A percentile compares a stretch with the other conserved stretches of the same genome.
These are phyloP conservation scores for Trichosporon sp. DNA, from an alignment of 1,284 basidiomycete species.

Conservation along the genomic window DNA sequence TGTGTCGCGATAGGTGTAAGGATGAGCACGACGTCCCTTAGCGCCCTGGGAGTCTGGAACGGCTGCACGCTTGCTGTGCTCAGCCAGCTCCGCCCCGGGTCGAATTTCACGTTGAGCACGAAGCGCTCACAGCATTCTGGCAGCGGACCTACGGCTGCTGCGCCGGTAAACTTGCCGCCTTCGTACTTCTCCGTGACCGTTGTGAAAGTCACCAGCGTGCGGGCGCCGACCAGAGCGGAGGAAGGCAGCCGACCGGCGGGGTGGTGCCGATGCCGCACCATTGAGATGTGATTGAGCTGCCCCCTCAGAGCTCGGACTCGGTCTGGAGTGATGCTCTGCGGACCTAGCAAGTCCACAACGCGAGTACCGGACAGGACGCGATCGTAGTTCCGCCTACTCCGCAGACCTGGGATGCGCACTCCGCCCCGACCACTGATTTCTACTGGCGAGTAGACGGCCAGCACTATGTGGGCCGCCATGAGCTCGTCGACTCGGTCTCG, in stretches of 20 bases:
- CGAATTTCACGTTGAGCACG: slow-evolving; percentile 14
- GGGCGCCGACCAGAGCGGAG: slow-evolving; percentile 1
- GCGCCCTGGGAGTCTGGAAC: not conserved
- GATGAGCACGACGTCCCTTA: slow-evolving; percentile 3
- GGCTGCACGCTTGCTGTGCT: slow-evolving; percentile 7
- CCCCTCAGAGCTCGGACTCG: not conserved
- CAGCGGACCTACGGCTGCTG: slow-evolving; percentile 12
- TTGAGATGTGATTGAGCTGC: not conserved
- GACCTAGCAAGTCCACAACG: slow-evolving; percentile 12
- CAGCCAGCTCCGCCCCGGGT: slow-evolving; percentile 16
- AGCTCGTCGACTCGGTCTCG: slow-evolving; percentile 12
- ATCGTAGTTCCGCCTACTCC: not conserved
- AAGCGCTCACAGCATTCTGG: slow-evolving; percentile 8
- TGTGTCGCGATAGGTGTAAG: slow-evolving; percentile 17
- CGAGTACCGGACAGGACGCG: slow-evolving; percentile 9
- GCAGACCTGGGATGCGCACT: not conserved
- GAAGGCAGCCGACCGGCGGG: not conserved
- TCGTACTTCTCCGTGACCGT: slow-evolving; percentile 9
- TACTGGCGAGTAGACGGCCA: slow-evolving; percentile 2
- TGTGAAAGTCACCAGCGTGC: slow-evolving; percentile 9
- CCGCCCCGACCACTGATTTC: not conserved
- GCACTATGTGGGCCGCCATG: slow-evolving; percentile 11
- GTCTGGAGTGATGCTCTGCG: not conserved
- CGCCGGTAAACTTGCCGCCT: slow-evolving; percentile 4
- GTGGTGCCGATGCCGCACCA: slow-evolving; percentile 11